These are phyloP conservation scores for Fimicolochytrium jonesii DNA, from an alignment of 192 early-diverging fungal genomes.

Conservation along the genomic window DNA sequence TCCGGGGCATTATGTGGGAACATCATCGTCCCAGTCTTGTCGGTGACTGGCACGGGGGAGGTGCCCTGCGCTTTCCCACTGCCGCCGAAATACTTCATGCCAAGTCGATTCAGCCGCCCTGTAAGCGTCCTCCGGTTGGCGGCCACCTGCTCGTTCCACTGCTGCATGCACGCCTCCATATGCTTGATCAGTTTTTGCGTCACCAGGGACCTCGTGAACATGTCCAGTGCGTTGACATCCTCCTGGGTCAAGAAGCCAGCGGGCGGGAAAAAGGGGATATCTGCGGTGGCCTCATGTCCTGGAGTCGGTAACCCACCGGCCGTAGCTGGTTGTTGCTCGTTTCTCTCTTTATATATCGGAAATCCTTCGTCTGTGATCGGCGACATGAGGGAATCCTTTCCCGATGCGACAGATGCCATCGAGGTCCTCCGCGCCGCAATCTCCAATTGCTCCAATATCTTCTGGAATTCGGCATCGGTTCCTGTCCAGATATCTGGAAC, in stretches of 20 bases:
- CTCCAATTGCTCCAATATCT: slow-evolving; percentile 21
- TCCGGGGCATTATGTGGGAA: slow-evolving; percentile 71
- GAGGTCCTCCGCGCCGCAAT: background rate
- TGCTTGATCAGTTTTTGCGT: slow-evolving; percentile 75
- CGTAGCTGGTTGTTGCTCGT: background rate
- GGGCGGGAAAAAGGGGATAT: no score
- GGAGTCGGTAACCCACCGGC: no score
- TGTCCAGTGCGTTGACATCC: slow-evolving; percentile 50
- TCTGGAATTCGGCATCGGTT: slow-evolving; percentile 36
- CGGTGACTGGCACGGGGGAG: slow-evolving; percentile 5
- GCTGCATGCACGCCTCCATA: slow-evolving; percentile 83
- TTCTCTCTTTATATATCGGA: slow-evolving; percentile 16
- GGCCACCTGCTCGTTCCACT: slow-evolving; percentile 86
- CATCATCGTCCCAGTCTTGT: slow-evolving; percentile 12
- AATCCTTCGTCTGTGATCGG: slow-evolving; percentile 28
- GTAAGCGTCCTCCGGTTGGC: slow-evolving; percentile 81
- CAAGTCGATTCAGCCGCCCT: slow-evolving; percentile 74
- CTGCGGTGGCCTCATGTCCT: no score
- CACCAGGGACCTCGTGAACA: slow-evolving; percentile 60
- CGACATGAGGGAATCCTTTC: background rate
- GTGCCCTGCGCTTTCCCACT: slow-evolving; percentile 21
- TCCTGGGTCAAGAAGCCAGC: slow-evolving; percentile 43
- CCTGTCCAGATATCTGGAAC: slow-evolving; percentile 45
- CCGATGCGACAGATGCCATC: slow-evolving; percentile 11
- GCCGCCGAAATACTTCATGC: slow-evolving; percentile 79